Evolutionary conservation across 1,284 basidiomycete species (phyloP).

Genomic region (Thelephora terrestris): DNA sequence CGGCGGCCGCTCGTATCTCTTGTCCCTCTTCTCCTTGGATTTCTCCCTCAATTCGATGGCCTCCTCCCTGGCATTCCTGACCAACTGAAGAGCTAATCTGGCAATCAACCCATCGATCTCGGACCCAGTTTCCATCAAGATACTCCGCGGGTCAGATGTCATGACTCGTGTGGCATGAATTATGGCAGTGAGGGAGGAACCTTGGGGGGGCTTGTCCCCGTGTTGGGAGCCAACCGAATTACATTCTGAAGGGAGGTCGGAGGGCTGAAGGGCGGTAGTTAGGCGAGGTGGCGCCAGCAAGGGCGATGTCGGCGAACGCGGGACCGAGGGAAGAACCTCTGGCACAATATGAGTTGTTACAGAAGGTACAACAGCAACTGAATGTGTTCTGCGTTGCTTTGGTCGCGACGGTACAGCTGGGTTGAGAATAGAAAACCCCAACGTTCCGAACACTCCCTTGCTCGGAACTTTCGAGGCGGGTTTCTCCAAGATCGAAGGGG

Average conservation of each 20-base stretch:
- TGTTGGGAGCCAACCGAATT: not conserved
- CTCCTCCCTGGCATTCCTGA: conserved; percentile 64
- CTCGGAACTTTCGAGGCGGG: conserved; percentile 31
- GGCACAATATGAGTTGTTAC: conserved; percentile 8
- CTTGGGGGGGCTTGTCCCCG: conserved; percentile 35
- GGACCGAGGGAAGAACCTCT: not conserved
- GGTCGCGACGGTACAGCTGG: conserved; percentile 25
- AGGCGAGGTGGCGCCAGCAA: conserved; percentile 13
- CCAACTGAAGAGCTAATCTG: conserved; percentile 59
- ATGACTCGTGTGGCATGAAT: conserved; percentile 83
- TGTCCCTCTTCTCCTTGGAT: conserved; percentile 37
- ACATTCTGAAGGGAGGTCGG: conserved; percentile 2
- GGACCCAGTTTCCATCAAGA: conserved; percentile 57
- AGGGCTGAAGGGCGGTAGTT: conserved; percentile 11
- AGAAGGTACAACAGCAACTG: conserved; percentile 17
- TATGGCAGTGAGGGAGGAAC: conserved; percentile 62
- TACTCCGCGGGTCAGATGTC: conserved; percentile 69
- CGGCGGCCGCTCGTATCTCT: conserved; percentile 16
- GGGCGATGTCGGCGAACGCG: conserved; percentile 13
- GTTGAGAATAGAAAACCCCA: conserved; percentile 59
- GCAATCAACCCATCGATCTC: conserved; percentile 55
- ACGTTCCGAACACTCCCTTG: conserved; percentile 58
- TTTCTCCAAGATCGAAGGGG: conserved; percentile 12
- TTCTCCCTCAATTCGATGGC: conserved; percentile 46
- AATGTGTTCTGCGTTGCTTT: conserved; percentile 21